Base-by-base conservation (phyloP, 768 basidiomycete species). In the Suillus sp. region DNA sequence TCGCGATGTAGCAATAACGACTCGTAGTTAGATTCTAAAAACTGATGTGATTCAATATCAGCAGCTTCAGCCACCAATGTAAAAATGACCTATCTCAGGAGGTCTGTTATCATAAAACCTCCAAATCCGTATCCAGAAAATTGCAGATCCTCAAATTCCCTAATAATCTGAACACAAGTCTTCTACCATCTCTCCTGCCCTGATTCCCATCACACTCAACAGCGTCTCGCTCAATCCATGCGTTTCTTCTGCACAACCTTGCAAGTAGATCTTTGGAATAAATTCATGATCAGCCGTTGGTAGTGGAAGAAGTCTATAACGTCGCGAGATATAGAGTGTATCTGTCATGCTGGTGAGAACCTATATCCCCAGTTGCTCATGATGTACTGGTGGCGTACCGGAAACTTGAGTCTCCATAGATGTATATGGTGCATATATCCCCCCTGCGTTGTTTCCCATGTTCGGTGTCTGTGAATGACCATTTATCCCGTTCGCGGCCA, bases 211-310 rank as follows among this genome's bases (percentile, higher is more conserved):
- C 18, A 81, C 78, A 63, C 82, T 84, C 63, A 84, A 67, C 22
- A 86, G 68, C 13, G 83, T 83, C 64, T 85, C 78, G 51, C 74
- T 74, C 57, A 79, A 67, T 3, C 78, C 78, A 56, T 79, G 78
- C 11, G 77, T 78, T 56, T 73, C 71, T 64, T 79, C 77, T 37
- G 72, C 72, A 59, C 74, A 68, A 14, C 78, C 78, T 65, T 79
- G 78, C 43, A 79, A 63, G 65, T 78, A 79, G 10, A 79, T 69
- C 11, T 72, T 77, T 3, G 32, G 54, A 27, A 35, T 42, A 25
- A 30, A 50, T 54, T 2, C 20, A 64, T 64, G 32, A 68, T 64
- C 30, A 16, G 47, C 25, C 18, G 40, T 38, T 20, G 34, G 27
- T 47, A 65, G 47, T 35, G 78, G 81, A 27, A 81, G 67, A 43